Evolutionary conservation across 352 stramenopile genomes (phyloP).

Genomic region (Phytophthora colocasiae): DNA sequence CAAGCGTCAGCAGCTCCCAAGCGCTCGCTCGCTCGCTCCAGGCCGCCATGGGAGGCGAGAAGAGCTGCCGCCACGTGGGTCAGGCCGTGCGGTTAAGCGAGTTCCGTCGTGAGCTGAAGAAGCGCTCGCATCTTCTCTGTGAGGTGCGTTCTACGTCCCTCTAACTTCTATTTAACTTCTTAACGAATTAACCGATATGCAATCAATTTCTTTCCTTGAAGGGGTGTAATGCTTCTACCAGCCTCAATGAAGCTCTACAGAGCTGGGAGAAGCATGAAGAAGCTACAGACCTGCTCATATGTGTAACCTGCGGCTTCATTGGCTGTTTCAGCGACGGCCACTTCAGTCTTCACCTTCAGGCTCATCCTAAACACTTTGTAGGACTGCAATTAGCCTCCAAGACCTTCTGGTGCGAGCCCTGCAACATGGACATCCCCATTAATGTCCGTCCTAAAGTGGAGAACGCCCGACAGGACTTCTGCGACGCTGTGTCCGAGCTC

Average conservation of each 20-base stretch:
- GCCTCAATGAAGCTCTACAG: slow-evolving; percentile 15
- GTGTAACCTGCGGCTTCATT: slow-evolving; percentile 68
- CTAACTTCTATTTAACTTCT: slow-evolving; percentile 5
- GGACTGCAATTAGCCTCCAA: slow-evolving; percentile 53
- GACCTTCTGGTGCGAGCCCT: slow-evolving; percentile 68
- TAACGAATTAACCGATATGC: slow-evolving; percentile 5
- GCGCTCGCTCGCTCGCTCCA: neutral
- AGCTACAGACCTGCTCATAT: slow-evolving; percentile 56
- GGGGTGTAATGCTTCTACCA: slow-evolving; percentile 11
- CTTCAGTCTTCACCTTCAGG: slow-evolving; percentile 58
- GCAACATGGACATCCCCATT: slow-evolving; percentile 51
- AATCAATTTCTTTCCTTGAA: slow-evolving; percentile 6
- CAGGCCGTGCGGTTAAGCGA: slow-evolving; percentile 58
- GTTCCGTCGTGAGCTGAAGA: slow-evolving; percentile 61
- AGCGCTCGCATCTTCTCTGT: slow-evolving; percentile 49
- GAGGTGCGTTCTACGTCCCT: slow-evolving; percentile 21
- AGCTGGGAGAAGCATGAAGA: slow-evolving; percentile 43
- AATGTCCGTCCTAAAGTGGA: slow-evolving; percentile 47
- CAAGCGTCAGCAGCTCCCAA: slow-evolving; percentile 7
- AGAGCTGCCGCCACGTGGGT: slow-evolving; percentile 65
- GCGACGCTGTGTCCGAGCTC: slow-evolving; percentile 54
- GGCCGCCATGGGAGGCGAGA: slow-evolving; percentile 45
- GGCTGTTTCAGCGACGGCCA: slow-evolving; percentile 62
- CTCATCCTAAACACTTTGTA: slow-evolving; percentile 69
- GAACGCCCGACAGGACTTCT: slow-evolving; percentile 46